These are phyloP conservation scores for Sideroxylon spinosum DNA, from an alignment of 179 eudicot genomes.

Conservation along the genomic window DNA sequence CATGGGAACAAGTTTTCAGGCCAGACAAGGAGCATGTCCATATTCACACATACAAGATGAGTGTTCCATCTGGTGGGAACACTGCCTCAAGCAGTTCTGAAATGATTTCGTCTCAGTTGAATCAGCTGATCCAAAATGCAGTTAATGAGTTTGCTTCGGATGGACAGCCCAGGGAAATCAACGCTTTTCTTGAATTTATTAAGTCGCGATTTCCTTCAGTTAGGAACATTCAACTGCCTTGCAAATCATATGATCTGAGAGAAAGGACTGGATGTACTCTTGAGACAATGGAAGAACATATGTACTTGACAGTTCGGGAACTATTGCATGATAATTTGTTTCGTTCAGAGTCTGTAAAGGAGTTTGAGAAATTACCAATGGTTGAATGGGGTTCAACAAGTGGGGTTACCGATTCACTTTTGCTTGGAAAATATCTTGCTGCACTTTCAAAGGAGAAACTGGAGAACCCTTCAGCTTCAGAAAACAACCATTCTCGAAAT, in stretches of 20 bases:
- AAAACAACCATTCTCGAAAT: constrained; percentile 29
- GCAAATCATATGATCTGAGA: constrained; percentile 25
- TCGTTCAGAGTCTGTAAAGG: constrained; percentile 24
- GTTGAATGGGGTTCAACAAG: constrained; percentile 25
- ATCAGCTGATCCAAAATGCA: constrained; percentile 53
- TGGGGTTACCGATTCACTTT: constrained; percentile 32
- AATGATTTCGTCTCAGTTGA: constrained; percentile 39
- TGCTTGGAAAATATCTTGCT: constrained; percentile 80
- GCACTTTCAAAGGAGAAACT: constrained; percentile 47
- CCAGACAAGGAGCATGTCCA: constrained; percentile 38
- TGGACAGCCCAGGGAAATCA: constrained; percentile 60
- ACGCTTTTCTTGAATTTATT: constrained; percentile 60
- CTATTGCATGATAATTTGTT: constrained; percentile 24
- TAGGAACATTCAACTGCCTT: constrained; percentile 39
- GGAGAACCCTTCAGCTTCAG: constrained; percentile 49
- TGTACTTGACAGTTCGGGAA: constrained; percentile 49
- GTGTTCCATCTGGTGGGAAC: constrained; percentile 30
- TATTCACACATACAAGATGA: constrained; percentile 15
- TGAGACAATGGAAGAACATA: constrained; percentile 62
- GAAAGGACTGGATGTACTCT: constrained; percentile 41
- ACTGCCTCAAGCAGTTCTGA: constrained; percentile 26
- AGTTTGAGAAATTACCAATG: constrained; percentile 22
- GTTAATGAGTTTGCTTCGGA: constrained; percentile 57
- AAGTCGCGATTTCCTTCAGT: constrained; percentile 55
- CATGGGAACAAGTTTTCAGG: constrained; percentile 66